phyloP scores from a whole-genome alignment of 306 rosid genomes.

The Malus asiatica region DNA sequence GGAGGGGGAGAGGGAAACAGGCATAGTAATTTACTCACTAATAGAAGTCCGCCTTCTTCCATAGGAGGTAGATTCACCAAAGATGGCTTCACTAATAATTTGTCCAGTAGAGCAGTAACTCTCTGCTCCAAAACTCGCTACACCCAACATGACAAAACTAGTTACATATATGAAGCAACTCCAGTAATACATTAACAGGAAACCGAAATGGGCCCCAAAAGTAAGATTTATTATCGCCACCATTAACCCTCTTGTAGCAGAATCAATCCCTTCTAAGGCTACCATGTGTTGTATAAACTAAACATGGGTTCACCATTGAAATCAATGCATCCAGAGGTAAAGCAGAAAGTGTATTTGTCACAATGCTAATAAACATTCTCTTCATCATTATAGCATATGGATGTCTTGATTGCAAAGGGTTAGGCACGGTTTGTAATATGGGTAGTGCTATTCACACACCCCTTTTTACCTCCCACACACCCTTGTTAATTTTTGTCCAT shows the following conservation, averaged over 20 bases:
- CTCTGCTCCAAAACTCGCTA: constrained; percentile 98
- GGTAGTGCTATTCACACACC: too few species aligned
- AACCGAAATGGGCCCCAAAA: neutral
- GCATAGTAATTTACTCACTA: constrained; percentile 50
- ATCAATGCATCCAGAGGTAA: neutral
- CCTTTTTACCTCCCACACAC: too few species aligned
- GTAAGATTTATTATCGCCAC: neutral
- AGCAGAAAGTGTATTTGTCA: neutral
- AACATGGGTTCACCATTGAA: neutral
- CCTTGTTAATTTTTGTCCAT: too few species aligned
- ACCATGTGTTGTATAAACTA: neutral
- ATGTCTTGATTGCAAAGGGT: neutral
- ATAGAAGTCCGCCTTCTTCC: constrained; percentile 96
- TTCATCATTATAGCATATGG: neutral
- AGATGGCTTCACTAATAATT: constrained; percentile 81
- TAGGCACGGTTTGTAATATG: neutral
- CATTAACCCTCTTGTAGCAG: neutral
- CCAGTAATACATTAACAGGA: neutral
- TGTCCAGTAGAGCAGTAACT: constrained; percentile 82
- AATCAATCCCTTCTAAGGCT: neutral
- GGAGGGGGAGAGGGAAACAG: constrained; percentile 9
- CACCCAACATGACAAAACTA: constrained; percentile 19
- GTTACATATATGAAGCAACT: neutral
- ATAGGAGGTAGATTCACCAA: constrained; percentile 78
- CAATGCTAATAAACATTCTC: neutral